Evolutionary conservation across 1,139 yeast species (phyloP).

Genomic region (Suhomyces bribrorum): DNA sequence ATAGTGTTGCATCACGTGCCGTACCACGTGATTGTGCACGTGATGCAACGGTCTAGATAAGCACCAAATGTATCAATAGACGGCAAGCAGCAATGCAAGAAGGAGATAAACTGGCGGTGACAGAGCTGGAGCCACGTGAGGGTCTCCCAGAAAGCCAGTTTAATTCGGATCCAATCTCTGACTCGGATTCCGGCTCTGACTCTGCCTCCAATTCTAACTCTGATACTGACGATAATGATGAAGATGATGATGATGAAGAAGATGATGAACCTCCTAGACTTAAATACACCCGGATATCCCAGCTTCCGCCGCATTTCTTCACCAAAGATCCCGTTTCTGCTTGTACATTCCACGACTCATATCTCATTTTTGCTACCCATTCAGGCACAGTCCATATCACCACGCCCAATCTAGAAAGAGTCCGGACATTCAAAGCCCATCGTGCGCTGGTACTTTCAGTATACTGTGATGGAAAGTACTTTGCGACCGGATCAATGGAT

Average conservation of each 20-base stretch:
- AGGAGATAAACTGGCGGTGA: too few relatives aligned
- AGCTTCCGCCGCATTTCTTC: constrained; percentile 69
- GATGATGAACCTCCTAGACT: constrained; percentile 66
- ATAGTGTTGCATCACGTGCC: not conserved
- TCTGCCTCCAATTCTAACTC: too few relatives aligned
- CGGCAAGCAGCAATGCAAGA: too few relatives aligned
- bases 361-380: constrained; percentile 84
- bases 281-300: constrained; percentile 64
- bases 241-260: constrained; percentile 27
- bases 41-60: too few relatives aligned
- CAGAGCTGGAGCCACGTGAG: not conserved
- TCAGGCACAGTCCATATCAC: constrained; percentile 78
- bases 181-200: not conserved
- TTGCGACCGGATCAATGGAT: constrained; percentile 90
- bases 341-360: constrained; percentile 55
- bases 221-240: constrained; percentile 15
- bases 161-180: not conserved
- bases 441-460: constrained; percentile 77
- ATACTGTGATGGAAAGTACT: constrained; percentile 68
- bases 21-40: too few relatives aligned
- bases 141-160: not conserved
- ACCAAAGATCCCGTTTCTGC: constrained; percentile 76
- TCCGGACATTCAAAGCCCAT: constrained; percentile 81
- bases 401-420: constrained; percentile 53
- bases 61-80: too few relatives aligned